phyloP scores from a whole-genome alignment of 2,329 filamentous ascomycete species.

The Chrysosporium keratinophilum region DNA sequence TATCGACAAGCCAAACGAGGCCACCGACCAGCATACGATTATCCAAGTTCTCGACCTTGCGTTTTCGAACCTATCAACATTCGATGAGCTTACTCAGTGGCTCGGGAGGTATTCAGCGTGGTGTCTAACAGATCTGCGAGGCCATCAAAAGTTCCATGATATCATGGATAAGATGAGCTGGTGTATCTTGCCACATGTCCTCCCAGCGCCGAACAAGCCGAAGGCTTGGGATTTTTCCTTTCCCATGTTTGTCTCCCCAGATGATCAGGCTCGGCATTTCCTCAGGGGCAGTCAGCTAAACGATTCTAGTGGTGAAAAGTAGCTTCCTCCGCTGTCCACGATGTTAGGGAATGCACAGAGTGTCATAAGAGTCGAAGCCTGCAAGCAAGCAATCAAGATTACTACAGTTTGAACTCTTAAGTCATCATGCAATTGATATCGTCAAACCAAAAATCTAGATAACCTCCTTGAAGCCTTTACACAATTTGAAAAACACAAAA shows the following conservation, averaged over 20 bases:
- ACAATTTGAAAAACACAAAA: neutral
- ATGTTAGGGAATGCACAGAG: too few species aligned
- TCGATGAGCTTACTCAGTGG: neutral
- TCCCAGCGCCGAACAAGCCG: neutral
- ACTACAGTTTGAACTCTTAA: too few species aligned
- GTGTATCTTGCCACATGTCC: neutral
- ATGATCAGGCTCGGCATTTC: too few species aligned
- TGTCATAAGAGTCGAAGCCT: too few species aligned
- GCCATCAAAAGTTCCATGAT: neutral
- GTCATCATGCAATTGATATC: too few species aligned
- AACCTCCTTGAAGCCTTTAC: neutral
- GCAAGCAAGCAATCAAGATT: too few species aligned
- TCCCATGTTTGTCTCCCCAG: too few species aligned
- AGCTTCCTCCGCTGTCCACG: too few species aligned
- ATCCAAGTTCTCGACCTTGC: neutral
- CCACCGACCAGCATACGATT: neutral
- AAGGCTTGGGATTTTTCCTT: neutral
- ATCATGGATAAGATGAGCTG: neutral
- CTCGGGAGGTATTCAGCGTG: neutral
- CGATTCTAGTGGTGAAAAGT: too few species aligned
- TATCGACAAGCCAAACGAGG: neutral
- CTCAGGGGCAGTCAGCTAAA: too few species aligned
- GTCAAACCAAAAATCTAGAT: too few species aligned
- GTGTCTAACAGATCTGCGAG: neutral
- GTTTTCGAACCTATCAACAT: neutral